A percentile compares a stretch with the other conserved stretches of the same genome.
Evolutionary conservation across 768 basidiomycete species (phyloP).

Genomic region (Lepiota brunneoincarnata): DNA sequence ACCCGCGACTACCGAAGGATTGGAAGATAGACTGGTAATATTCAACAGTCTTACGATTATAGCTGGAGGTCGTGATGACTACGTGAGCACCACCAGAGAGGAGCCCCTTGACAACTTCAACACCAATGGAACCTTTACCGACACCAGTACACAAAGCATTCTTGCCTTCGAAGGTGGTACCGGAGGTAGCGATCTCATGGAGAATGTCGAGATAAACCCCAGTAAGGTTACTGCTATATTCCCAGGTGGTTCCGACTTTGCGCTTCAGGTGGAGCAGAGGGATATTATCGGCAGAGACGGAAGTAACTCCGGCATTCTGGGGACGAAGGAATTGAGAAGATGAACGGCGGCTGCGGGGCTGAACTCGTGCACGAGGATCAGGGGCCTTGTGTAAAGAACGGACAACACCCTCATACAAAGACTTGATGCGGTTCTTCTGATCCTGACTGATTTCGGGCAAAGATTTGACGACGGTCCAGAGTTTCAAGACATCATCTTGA

Average conservation of each 20-base stretch:
- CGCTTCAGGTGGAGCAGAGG: slow-evolving; percentile 96
- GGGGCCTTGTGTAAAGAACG: slow-evolving; percentile 83
- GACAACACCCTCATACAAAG: slow-evolving; percentile 94
- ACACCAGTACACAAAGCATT: slow-evolving; percentile 98
- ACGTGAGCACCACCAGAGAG: slow-evolving; percentile 96
- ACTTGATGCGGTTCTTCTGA: slow-evolving; percentile 94
- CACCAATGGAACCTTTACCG: slow-evolving; percentile 96
- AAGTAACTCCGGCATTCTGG: slow-evolving; percentile 71
- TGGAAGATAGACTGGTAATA: slow-evolving; percentile 99
- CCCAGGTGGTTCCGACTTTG: slow-evolving; percentile 93
- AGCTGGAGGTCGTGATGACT: slow-evolving; percentile 97
- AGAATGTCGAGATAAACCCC: slow-evolving; percentile 94
- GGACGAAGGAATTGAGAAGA: slow-evolving; percentile 98
- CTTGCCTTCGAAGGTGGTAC: slow-evolving; percentile 98
- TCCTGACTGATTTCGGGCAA: slow-evolving; percentile 97
- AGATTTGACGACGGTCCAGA: slow-evolving; percentile 96
- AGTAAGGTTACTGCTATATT: slow-evolving; percentile 96
- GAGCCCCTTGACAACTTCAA: slow-evolving; percentile 95
- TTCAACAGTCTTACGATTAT: slow-evolving; percentile 92
- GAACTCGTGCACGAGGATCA: slow-evolving; percentile 44
- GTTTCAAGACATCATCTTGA: slow-evolving; percentile 92
- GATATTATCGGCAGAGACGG: slow-evolving; percentile 78
- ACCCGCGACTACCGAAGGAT: slow-evolving; percentile 89
- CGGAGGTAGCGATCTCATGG: slow-evolving; percentile 97
- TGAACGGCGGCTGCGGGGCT: slow-evolving; percentile 74